Evolutionary conservation across 1,139 yeast species (phyloP).

Genomic region (Lizanozyma gosingica): DNA sequence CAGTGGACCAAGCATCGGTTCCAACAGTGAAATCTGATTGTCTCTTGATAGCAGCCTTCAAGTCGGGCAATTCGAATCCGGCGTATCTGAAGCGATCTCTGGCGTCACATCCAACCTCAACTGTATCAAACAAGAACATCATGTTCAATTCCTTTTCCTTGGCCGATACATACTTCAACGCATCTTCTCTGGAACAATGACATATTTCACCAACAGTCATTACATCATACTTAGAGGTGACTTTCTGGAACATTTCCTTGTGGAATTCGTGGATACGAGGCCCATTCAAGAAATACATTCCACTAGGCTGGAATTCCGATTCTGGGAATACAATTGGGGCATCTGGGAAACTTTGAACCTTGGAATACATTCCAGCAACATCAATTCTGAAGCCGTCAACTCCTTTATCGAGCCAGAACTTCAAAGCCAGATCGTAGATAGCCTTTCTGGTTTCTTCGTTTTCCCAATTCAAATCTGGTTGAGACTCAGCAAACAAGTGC

Average conservation of each 20-base stretch:
- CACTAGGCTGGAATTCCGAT: constrained; percentile 31
- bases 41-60: constrained; percentile 31
- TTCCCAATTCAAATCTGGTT: constrained; percentile 58
- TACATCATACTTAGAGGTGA: constrained; percentile 39
- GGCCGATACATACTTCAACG: constrained; percentile 41
- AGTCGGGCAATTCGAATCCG: constrained; percentile 29
- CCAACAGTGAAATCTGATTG: constrained; percentile 31
- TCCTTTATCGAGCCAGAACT: constrained; percentile 48
- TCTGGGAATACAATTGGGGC: constrained; percentile 39
- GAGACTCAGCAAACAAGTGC: constrained; percentile 41
- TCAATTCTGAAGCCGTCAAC: constrained; percentile 54
- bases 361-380: constrained; percentile 45
- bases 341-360: constrained; percentile 37
- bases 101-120: constrained; percentile 31
- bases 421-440: constrained; percentile 39
- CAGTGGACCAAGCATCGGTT: constrained; percentile 55
- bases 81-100: constrained; percentile 24
- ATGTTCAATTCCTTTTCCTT: constrained; percentile 41
- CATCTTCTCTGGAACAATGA: constrained; percentile 29
- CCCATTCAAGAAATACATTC: constrained; percentile 28
- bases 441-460: constrained; percentile 42
- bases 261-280: constrained; percentile 52
- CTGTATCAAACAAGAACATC: constrained; percentile 42
- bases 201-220: constrained; percentile 55
- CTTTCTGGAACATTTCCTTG: constrained; percentile 40